A percentile compares a stretch with the other conserved stretches of the same genome.
Conservation (phyloP, 805 yeast genomes). For the Wickerhamiella qilinensis region DNA sequence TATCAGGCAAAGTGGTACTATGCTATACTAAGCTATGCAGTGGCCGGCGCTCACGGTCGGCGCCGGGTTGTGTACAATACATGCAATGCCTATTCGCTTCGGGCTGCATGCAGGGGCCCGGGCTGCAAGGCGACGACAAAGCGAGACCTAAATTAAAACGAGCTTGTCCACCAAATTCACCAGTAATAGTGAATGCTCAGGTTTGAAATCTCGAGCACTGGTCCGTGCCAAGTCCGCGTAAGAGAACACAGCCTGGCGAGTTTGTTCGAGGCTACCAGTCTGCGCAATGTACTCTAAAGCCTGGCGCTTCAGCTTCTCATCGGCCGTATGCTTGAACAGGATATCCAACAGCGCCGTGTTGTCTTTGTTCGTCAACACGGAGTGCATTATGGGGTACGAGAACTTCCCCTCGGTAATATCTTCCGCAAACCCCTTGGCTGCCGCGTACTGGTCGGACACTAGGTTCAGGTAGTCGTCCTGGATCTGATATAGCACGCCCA, state of each 20-base stretch:
- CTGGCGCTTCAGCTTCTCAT: conserved; percentile 31
- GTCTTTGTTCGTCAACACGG: conserved; percentile 25
- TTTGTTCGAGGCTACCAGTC: conserved; percentile 28
- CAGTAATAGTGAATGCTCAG: too few relatives aligned
- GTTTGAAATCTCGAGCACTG: conserved; percentile 51
- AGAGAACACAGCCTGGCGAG: conserved; percentile 32
- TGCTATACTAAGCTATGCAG: too few relatives aligned
- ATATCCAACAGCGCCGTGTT: conserved; percentile 22
- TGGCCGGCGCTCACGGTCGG: too few relatives aligned
- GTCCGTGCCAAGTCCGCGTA: conserved; percentile 53
- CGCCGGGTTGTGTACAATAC: too few relatives aligned
- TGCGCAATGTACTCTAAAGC: conserved; percentile 33
- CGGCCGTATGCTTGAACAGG: conserved; percentile 36
- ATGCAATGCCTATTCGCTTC: too few relatives aligned
- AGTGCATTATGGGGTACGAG: conserved; percentile 72
- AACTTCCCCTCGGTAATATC: conserved; percentile 83
- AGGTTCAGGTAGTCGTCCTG: conserved; percentile 73
- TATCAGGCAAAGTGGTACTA: too few relatives aligned
- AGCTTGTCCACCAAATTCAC: too few relatives aligned
- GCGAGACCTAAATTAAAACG: too few relatives aligned
- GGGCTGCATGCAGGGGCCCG: too few relatives aligned
- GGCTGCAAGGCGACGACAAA: too few relatives aligned
- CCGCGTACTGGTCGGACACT: conserved; percentile 31
- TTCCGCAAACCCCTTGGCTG: conserved; percentile 65
- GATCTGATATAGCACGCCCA: conserved; percentile 78